Conservation (phyloP, 1,284 basidiomycete genomes). For the Leccinum griseonigrum region DNA sequence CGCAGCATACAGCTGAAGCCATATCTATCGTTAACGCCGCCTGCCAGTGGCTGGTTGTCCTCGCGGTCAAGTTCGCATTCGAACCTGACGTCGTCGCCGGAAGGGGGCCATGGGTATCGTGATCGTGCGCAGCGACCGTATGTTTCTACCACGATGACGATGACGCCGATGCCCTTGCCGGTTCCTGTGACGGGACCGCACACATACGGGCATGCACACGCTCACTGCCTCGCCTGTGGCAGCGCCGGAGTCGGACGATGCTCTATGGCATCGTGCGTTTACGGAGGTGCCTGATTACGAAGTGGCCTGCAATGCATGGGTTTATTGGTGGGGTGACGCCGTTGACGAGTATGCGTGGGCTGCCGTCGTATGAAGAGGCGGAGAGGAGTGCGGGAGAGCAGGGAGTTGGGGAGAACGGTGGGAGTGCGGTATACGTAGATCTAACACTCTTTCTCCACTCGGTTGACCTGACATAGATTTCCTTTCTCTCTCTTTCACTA, state of each 20-base stretch:
- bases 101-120: conserved; percentile 5
- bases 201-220: not conserved
- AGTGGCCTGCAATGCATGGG: conserved; percentile 64
- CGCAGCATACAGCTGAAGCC: conserved; percentile 60
- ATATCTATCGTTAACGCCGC: conserved; percentile 36
- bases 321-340: conserved; percentile 89
- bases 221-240: not conserved
- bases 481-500: no score
- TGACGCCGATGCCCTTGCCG: not conserved
- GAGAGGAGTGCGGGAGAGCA: conserved; percentile 11
- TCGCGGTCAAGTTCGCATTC: conserved; percentile 39
- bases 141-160: not conserved
- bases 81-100: conserved; percentile 29
- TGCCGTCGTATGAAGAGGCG: conserved; percentile 81
- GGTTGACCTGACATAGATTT: no score
- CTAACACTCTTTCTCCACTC: no score
- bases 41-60: conserved; percentile 32
- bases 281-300: conserved; percentile 84
- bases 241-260: conserved; percentile 21
- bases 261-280: conserved; percentile 55
- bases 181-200: not conserved
- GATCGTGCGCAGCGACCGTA: not conserved
- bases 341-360: conserved; percentile 63
- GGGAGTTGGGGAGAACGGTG: not conserved
- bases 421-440: no score